Evolutionary conservation across 495 filamentous ascomycete species (phyloP).

Genomic region (Penicillium nucicola): DNA sequence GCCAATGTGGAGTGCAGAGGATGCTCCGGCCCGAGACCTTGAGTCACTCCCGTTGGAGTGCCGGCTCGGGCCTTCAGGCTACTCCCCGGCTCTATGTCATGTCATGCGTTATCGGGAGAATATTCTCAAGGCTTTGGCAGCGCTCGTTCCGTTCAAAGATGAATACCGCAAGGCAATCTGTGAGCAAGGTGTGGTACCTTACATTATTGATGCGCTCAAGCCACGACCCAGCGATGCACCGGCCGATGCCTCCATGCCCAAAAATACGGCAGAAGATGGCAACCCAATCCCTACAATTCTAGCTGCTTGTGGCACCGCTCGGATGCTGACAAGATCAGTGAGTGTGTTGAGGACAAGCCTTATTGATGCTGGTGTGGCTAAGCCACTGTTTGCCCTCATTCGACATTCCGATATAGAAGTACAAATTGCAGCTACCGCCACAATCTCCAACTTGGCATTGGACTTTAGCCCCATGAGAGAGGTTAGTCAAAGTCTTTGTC

Average conservation of each 20-base stretch:
- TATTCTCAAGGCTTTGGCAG: slow-evolving; percentile 74
- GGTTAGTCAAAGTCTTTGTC: slow-evolving; percentile 44
- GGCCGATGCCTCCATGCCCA: slow-evolving; percentile 28
- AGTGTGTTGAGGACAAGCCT: slow-evolving; percentile 79
- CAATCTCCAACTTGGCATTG: slow-evolving; percentile 76
- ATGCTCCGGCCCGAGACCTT: slow-evolving; percentile 16
- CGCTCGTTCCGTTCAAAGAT: slow-evolving; percentile 76
- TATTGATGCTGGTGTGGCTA: slow-evolving; percentile 78
- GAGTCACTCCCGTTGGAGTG: slow-evolving; percentile 26
- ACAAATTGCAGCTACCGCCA: slow-evolving; percentile 78
- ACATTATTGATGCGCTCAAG: slow-evolving; percentile 79
- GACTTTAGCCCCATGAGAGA: slow-evolving; percentile 89
- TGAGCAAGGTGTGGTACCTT: slow-evolving; percentile 73
- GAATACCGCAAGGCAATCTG: slow-evolving; percentile 80
- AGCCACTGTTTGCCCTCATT: slow-evolving; percentile 74
- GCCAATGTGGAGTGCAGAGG: slow-evolving; percentile 42
- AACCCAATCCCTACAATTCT: slow-evolving; percentile 67
- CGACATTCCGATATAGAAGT: slow-evolving; percentile 75
- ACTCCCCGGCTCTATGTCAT: slow-evolving; percentile 63
- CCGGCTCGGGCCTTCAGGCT: slow-evolving; percentile 57
- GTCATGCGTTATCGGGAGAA: slow-evolving; percentile 73
- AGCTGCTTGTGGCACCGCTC: slow-evolving; percentile 76
- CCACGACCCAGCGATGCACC: slow-evolving; percentile 43
- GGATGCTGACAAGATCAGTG: slow-evolving; percentile 78
- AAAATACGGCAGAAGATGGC: slow-evolving; percentile 39